Evolutionary conservation across 768 basidiomycete species (phyloP).

Genomic region (Stropharia rugosoannulata): DNA sequence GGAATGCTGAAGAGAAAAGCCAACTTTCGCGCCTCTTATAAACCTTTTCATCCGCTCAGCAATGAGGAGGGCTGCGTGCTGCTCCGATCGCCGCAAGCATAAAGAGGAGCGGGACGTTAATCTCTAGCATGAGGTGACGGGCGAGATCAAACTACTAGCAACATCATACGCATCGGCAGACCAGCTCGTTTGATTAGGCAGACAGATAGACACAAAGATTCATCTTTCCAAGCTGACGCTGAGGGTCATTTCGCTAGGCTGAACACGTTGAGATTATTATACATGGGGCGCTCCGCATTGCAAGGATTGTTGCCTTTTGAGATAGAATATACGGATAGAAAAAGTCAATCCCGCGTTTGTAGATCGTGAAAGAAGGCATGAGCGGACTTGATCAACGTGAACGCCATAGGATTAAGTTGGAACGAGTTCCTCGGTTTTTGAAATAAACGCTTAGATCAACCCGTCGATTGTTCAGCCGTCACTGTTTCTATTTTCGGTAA

Average conservation of each 20-base stretch:
- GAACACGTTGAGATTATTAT: too few species aligned
- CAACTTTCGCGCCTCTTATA: constrained; percentile 8
- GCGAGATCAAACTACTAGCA: constrained; percentile 9
- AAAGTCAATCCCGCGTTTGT: too few species aligned
- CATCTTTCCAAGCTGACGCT: too few species aligned
- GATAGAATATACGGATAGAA: too few species aligned
- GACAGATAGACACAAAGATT: neutral
- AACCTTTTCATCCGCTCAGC: constrained; percentile 4
- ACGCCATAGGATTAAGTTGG: too few species aligned
- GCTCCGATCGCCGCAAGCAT: constrained; percentile 10
- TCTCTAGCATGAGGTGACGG: neutral
- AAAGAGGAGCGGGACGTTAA: constrained; percentile 9
- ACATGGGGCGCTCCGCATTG: too few species aligned
- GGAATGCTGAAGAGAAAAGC: constrained; percentile 6
- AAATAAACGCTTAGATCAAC: neutral
- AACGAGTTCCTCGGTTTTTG: neutral
- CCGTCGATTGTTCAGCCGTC: neutral
- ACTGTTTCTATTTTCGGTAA: neutral
- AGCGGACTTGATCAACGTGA: too few species aligned
- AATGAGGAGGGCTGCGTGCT: constrained; percentile 19
- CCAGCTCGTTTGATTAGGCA: neutral
- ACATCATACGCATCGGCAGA: neutral
- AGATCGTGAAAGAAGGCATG: too few species aligned
- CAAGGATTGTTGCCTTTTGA: too few species aligned
- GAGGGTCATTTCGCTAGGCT: too few species aligned